Evolutionary conservation across 306 rosid species (phyloP).

Genomic region (Vigna mungo): DNA sequence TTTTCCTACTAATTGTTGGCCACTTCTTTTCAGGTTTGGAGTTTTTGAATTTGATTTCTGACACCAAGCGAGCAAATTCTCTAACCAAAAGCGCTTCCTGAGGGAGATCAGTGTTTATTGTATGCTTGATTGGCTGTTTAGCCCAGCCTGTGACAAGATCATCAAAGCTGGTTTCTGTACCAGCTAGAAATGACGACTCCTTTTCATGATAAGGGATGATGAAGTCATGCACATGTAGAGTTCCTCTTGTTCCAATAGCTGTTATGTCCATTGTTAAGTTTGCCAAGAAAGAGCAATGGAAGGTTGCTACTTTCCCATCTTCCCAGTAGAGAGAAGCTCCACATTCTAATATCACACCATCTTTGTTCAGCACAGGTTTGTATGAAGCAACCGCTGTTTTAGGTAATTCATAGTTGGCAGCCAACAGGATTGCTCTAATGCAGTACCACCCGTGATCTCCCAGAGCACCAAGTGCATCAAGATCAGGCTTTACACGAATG

Average conservation of each 20-base stretch:
- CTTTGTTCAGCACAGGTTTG: constrained; percentile 50
- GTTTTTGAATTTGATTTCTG: constrained; percentile 50
- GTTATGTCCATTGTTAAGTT: constrained; percentile 69
- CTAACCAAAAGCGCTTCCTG: constrained; percentile 75
- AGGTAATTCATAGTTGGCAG: constrained; percentile 48
- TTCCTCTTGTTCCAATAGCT: constrained; percentile 70
- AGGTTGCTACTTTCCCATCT: constrained; percentile 73
- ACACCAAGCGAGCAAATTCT: constrained; percentile 71
- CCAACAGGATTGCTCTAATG: constrained; percentile 43
- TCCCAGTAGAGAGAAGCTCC: constrained; percentile 72
- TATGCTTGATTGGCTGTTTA: constrained; percentile 55
- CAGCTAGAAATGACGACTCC: constrained; percentile 58
- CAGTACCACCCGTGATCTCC: constrained; percentile 53
- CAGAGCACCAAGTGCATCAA: constrained; percentile 45
- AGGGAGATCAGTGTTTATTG: constrained; percentile 60
- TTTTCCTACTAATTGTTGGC: constrained; percentile 71
- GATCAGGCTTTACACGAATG: constrained; percentile 49
- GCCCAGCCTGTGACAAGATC: constrained; percentile 66
- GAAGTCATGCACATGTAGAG: constrained; percentile 67
- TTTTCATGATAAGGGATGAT: constrained; percentile 64
- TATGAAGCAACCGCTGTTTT: constrained; percentile 39
- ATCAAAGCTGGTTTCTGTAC: constrained; percentile 49
- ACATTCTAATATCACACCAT: constrained; percentile 70
- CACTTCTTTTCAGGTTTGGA: constrained; percentile 67
- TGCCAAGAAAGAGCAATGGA: constrained; percentile 79